Percentiles rank a stretch among this genome's conserved stretches.
Conservation (phyloP, 345 rosid genomes). For the Moricandia arvensis region DNA sequence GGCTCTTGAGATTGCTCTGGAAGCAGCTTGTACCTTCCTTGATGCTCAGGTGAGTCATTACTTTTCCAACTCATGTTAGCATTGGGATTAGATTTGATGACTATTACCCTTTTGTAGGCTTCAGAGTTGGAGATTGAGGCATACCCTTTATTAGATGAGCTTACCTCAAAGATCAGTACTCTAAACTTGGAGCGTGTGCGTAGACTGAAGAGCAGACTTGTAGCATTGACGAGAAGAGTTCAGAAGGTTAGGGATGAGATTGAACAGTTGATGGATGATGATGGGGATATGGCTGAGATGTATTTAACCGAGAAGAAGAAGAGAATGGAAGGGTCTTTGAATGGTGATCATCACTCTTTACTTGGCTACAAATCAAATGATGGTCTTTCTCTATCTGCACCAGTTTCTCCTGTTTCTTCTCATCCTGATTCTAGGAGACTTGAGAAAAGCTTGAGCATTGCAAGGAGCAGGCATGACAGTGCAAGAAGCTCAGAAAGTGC, state of each 20-base stretch:
- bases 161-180: slow-evolving; percentile 97
- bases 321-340: slow-evolving; percentile 72
- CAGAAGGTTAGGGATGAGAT: slow-evolving; percentile 99
- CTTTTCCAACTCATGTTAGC: no score
- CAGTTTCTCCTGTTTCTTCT: slow-evolving; percentile 94
- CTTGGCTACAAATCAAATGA: slow-evolving; percentile 73
- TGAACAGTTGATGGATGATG: slow-evolving; percentile 99
- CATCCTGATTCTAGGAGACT: slow-evolving; percentile 70
- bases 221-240: slow-evolving; percentile 90
- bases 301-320: slow-evolving; percentile 95
- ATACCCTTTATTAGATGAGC: slow-evolving; percentile 92
- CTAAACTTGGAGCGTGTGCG: slow-evolving; percentile 93
- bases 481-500: slow-evolving; percentile 73
- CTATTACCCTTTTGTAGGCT: slow-evolving; percentile 34
- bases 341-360: slow-evolving; percentile 50
- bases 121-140: slow-evolving; percentile 98
- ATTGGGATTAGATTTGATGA: no score
- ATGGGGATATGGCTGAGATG: slow-evolving; percentile 99
- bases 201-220: slow-evolving; percentile 94
- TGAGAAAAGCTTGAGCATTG: slow-evolving; percentile 88
- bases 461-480: slow-evolving; percentile 93
- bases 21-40: slow-evolving; percentile 95
- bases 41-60: slow-evolving; percentile 58
- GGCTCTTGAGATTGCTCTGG: slow-evolving; percentile 96
- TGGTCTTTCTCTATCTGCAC: slow-evolving; percentile 74